Percentiles rank a stretch among this genome's conserved stretches.
Conservation (phyloP, 148 eudicot genomes). For the Rhododendron ferrugineum region DNA sequence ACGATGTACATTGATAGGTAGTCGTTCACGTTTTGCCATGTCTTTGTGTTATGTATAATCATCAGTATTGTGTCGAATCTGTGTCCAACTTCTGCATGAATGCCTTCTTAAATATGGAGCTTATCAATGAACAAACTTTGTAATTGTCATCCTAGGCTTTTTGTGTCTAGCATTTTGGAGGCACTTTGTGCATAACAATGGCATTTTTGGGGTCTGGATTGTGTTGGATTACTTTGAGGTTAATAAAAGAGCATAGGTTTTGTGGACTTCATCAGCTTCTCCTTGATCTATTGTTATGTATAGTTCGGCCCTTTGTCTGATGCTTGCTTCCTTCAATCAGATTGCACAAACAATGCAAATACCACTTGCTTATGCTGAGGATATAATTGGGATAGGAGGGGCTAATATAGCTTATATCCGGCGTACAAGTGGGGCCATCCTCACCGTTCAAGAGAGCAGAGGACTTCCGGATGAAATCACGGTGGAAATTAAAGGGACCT, state of each 20-base stretch:
- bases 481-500: slow-evolving; percentile 91
- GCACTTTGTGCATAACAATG: background rate
- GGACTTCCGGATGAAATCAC: slow-evolving; percentile 85
- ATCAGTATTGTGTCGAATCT: background rate
- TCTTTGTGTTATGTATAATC: background rate
- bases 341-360: slow-evolving; percentile 93
- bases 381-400: slow-evolving; percentile 90
- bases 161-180: background rate
- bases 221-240: too few species aligned
- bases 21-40: background rate
- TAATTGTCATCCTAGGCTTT: background rate
- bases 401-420: slow-evolving; percentile 86
- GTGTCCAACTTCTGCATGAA: background rate
- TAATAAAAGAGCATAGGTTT: background rate
- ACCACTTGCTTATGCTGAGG: slow-evolving; percentile 85
- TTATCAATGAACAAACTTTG: background rate
- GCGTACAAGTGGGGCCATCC: slow-evolving; percentile 78
- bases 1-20: background rate
- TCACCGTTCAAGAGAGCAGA: slow-evolving; percentile 81
- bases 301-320: background rate
- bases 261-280: background rate
- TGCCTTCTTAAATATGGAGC: background rate
- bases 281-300: background rate
- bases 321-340: slow-evolving; percentile 27
- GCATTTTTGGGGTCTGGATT: background rate